phyloP scores from a whole-genome alignment of 148 eudicot species.

The Hydrangea macrophylla region DNA sequence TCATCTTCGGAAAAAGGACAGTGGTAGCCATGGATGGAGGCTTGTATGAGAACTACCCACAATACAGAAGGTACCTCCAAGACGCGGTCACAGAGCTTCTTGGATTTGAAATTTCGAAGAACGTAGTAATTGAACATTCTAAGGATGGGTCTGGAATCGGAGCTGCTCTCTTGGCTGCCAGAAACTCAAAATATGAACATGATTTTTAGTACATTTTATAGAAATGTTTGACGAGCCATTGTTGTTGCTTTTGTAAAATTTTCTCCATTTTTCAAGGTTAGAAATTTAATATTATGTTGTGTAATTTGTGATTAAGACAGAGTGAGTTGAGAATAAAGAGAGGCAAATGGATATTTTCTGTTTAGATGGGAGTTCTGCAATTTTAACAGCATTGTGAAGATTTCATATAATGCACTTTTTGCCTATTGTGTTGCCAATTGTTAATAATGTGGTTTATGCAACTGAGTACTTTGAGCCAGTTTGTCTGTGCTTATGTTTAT shows the following conservation, averaged over 20 bases:
- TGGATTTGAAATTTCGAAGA: slow-evolving; percentile 45
- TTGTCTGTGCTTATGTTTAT: too few relatives aligned
- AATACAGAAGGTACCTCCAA: slow-evolving; percentile 56
- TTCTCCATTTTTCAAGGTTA: not conserved
- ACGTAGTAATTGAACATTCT: slow-evolving; percentile 55
- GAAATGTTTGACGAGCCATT: not conserved
- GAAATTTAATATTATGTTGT: not conserved
- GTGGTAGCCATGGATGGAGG: slow-evolving; percentile 94
- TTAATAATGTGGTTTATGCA: too few relatives aligned
- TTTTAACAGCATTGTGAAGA: too few relatives aligned
- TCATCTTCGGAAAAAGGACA: slow-evolving; percentile 49
- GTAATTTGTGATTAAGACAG: not conserved
- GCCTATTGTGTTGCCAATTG: too few relatives aligned
- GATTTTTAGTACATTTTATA: slow-evolving; percentile 10
- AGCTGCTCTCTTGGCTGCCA: slow-evolving; percentile 79
- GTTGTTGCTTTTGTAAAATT: not conserved
- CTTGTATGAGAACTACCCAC: slow-evolving; percentile 67
- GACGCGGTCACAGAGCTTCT: slow-evolving; percentile 60
- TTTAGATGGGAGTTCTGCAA: too few relatives aligned
- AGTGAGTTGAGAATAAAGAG: not conserved
- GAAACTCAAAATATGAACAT: slow-evolving; percentile 53
- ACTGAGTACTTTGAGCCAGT: too few relatives aligned
- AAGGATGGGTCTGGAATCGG: slow-evolving; percentile 91
- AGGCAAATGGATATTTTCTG: too few relatives aligned
- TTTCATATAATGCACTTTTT: too few relatives aligned